phyloP scores from a whole-genome alignment of 108 stramenopile species.

The Chaetoceros muelleri region DNA sequence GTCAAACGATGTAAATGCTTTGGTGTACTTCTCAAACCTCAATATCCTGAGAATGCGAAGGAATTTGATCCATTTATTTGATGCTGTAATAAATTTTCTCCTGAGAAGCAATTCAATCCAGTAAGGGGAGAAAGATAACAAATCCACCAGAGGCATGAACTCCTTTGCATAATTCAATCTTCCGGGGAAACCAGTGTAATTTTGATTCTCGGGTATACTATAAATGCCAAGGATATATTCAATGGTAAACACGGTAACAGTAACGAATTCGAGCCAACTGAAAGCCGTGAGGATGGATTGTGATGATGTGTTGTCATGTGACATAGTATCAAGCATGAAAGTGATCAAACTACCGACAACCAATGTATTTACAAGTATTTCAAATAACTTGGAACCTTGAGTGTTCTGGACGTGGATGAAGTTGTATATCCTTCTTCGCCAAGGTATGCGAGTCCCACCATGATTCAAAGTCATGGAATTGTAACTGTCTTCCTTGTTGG shows the following conservation, averaged over 20 bases:
- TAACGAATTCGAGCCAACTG: conserved; percentile 46
- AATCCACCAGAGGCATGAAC: conserved; percentile 68
- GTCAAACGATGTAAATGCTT: conserved; percentile 67
- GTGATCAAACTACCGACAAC: conserved; percentile 51
- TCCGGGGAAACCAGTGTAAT: conserved; percentile 18
- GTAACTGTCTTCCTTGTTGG: not conserved
- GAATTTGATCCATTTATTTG: conserved; percentile 15
- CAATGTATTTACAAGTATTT: conserved; percentile 35
- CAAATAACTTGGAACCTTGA: conserved; percentile 27
- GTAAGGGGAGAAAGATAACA: conserved; percentile 63
- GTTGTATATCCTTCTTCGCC: conserved; percentile 39
- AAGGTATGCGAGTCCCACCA: conserved; percentile 23
- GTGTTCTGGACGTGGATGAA: conserved; percentile 38
- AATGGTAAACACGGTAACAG: conserved; percentile 51
- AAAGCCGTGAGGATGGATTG: no score
- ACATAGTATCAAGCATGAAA: conserved; percentile 56
- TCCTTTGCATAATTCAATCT: conserved; percentile 22
- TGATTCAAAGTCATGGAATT: conserved; percentile 12
- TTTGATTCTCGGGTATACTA: conserved; percentile 42
- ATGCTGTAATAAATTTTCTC: conserved; percentile 17
- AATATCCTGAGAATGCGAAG: conserved; percentile 63
- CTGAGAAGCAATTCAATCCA: conserved; percentile 38
- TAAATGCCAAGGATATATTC: conserved; percentile 58
- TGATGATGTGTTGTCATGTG: not conserved
- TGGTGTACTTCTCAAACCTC: conserved; percentile 72